These are phyloP conservation scores for Rhododendron williamsianum DNA, from an alignment of 148 eudicot genomes.

Conservation along the genomic window DNA sequence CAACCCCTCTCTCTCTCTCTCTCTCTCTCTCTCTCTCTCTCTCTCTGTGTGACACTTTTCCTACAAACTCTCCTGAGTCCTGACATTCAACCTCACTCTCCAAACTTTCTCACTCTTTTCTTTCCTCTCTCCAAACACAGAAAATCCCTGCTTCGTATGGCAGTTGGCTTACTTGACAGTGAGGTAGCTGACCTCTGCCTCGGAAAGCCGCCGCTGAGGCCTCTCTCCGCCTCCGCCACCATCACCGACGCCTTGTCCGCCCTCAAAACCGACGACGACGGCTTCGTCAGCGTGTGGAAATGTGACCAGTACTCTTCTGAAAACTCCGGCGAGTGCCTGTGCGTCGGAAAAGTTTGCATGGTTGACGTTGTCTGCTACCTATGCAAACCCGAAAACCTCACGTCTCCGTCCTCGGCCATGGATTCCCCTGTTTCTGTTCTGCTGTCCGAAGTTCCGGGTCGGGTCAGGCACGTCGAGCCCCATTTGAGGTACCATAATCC, in stretches of 20 bases:
- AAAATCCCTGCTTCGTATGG: slow-evolving; percentile 49
- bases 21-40: no score
- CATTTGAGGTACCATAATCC: slow-evolving; percentile 37
- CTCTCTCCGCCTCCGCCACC: slow-evolving; percentile 50
- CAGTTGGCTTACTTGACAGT: slow-evolving; percentile 47
- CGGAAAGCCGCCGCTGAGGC: slow-evolving; percentile 78
- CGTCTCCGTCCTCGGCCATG: slow-evolving; percentile 48
- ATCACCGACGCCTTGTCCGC: slow-evolving; percentile 54
- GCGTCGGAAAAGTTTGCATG: slow-evolving; percentile 73
- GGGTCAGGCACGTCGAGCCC: slow-evolving; percentile 58
- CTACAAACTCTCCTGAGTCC: no score
- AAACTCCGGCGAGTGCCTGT: slow-evolving; percentile 27
- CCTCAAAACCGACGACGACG: slow-evolving; percentile 46
- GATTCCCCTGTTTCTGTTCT: slow-evolving; percentile 53
- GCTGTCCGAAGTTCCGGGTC: slow-evolving; percentile 21
- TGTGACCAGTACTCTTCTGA: slow-evolving; percentile 22
- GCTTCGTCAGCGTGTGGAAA: slow-evolving; percentile 62
- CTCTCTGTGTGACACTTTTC: no score
- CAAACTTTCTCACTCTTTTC: no score
- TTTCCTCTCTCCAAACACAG: no score
- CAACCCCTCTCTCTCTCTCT: no score
- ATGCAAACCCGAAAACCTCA: slow-evolving; percentile 41
- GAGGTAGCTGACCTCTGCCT: slow-evolving; percentile 76
- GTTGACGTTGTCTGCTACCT: slow-evolving; percentile 67
- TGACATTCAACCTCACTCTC: no score